A percentile compares a stretch with the other conserved stretches of the same genome.
Conservation (phyloP, 306 rosid genomes). For the Fragaria iinumae region DNA sequence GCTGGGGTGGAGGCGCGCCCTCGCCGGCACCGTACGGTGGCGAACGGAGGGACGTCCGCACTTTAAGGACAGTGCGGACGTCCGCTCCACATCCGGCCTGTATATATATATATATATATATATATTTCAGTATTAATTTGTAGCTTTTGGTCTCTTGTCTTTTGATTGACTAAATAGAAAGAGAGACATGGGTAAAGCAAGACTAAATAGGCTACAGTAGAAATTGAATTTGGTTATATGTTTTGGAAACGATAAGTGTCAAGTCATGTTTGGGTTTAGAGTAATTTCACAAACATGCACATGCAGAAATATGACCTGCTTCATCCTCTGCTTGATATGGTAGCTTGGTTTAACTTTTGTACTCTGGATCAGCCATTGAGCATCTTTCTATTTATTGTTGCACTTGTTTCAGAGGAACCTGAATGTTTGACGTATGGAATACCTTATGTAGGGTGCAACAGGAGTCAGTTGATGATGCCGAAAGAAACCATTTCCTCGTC, state of each 20-base stretch:
- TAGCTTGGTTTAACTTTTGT: not conserved
- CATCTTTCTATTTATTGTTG: not conserved
- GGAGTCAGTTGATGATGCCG: slow-evolving; percentile 96
- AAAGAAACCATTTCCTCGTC: slow-evolving; percentile 92
- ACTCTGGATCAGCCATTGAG: slow-evolving; percentile 3
- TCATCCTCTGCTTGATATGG: not conserved
- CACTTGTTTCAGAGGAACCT: slow-evolving; percentile 1
- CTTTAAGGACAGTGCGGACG: too few species aligned
- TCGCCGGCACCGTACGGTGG: too few species aligned
- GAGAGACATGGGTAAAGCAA: not conserved
- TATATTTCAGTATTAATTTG: too few species aligned
- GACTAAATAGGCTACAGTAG: not conserved
- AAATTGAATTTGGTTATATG: not conserved
- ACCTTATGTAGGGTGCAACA: slow-evolving; percentile 85
- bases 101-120: too few species aligned
- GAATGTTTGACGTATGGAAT: slow-evolving; percentile 18
- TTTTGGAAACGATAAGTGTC: not conserved
- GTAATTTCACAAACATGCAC: not conserved
- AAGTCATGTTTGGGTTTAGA: not conserved
- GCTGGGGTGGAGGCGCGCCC: too few species aligned
- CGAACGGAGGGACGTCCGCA: too few species aligned
- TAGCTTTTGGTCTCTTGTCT: too few species aligned
- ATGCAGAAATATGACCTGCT: not conserved
- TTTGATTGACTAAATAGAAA: not conserved
- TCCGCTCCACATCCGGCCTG: too few species aligned